Percentiles rank a stretch among this genome's conserved stretches.
Conservation (phyloP, 1,139 yeast species). For the Suhomyces bribrorum region DNA sequence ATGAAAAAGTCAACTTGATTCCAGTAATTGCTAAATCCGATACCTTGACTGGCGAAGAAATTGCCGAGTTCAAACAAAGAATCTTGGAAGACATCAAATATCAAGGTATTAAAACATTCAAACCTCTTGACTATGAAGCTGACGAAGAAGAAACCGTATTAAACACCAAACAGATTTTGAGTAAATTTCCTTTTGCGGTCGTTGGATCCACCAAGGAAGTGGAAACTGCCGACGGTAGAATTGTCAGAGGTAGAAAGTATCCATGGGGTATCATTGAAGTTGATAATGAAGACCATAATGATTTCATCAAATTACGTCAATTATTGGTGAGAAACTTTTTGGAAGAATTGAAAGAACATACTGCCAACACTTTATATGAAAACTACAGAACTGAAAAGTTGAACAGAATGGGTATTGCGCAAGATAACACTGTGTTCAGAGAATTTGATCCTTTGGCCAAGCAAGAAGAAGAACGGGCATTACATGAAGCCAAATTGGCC, state of each 20-base stretch:
- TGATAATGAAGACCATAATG: conserved; percentile 92
- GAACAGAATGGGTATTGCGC: conserved; percentile 80
- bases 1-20: conserved; percentile 87
- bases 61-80: conserved; percentile 68
- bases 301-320: conserved; percentile 88
- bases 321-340: conserved; percentile 84
- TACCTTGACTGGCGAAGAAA: conserved; percentile 87
- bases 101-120: conserved; percentile 77
- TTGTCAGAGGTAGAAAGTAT: conserved; percentile 88
- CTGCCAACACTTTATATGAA: conserved; percentile 78
- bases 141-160: conserved; percentile 84
- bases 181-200: conserved; percentile 87
- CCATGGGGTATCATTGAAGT: conserved; percentile 99
- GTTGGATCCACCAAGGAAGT: conserved; percentile 86
- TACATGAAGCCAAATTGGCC: conserved; percentile 91
- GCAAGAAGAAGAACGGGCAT: conserved; percentile 90
- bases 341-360: conserved; percentile 91
- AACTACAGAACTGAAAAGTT: conserved; percentile 86
- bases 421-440: conserved; percentile 87
- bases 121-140: conserved; percentile 74
- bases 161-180: conserved; percentile 66
- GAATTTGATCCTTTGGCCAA: conserved; percentile 92
- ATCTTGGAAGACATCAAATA: conserved; percentile 73
- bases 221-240: conserved; percentile 70
- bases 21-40: conserved; percentile 96